Conservation (phyloP, 2,329 filamentous ascomycete genomes). For the Xylariaceae sp. region DNA sequence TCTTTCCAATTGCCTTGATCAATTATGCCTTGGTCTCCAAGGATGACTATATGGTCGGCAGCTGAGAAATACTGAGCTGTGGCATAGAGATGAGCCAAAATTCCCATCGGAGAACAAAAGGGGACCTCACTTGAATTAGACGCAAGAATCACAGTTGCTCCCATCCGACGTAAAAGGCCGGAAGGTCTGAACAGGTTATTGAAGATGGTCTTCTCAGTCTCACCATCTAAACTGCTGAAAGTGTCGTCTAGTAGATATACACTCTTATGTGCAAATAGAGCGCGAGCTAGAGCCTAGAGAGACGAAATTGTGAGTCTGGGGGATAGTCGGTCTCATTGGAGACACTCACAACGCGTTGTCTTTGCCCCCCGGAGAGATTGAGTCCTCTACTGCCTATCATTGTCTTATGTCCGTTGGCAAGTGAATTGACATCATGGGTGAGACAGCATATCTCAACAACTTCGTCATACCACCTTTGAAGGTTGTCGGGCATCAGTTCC, state of each 20-base stretch:
- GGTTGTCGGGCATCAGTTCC: too few species aligned
- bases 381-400: conserved; percentile 17
- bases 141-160: conserved; percentile 32
- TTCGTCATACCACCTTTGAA: conserved; percentile 34
- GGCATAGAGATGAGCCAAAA: too few species aligned
- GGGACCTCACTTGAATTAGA: conserved; percentile 28
- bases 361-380: conserved; percentile 29
- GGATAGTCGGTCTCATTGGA: too few species aligned
- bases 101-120: neutral
- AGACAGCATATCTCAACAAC: conserved; percentile 27
- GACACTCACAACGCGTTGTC: conserved; percentile 29
- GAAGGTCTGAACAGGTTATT: conserved; percentile 27
- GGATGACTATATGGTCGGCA: conserved; percentile 40
- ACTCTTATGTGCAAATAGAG: conserved; percentile 29
- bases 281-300: conserved; percentile 35
- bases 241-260: conserved; percentile 35
- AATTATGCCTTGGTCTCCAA: conserved; percentile 33
- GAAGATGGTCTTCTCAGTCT: conserved; percentile 31
- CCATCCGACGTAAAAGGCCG: conserved; percentile 27
- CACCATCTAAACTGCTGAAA: conserved; percentile 35
- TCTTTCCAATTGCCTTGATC: conserved; percentile 39
- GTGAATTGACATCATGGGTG: conserved; percentile 17
- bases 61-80: conserved; percentile 35
- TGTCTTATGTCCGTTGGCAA: conserved; percentile 22
- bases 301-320: conserved; percentile 9